Base-by-base conservation (phyloP, 805 yeast genomes). In the Wickerhamiella galacta region DNA sequence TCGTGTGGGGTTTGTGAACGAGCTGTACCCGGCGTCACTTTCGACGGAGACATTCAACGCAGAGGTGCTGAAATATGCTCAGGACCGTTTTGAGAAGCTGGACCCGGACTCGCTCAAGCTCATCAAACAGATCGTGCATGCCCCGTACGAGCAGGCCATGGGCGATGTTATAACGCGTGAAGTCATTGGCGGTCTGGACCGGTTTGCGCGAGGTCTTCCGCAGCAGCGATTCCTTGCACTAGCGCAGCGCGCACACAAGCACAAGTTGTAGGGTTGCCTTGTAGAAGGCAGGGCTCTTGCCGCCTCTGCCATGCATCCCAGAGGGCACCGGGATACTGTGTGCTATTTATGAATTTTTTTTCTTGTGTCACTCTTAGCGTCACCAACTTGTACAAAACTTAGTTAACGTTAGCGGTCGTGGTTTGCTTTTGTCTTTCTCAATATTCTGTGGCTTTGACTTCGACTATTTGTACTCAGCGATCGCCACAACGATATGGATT, bases 141-240 rank as follows among this genome's bases (percentile, higher is more conserved):
- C 34, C 16, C 42, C 55, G 19, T 52, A 52, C 35, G 48, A 49
- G 25, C 30, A 44, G 8, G 50, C 50, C 21, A 53, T 69, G 26
- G 56, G 67, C 43, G 50, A 64, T 25, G 68, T 74, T 22, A 72
- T 70, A 42, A 60, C 78, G 5, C 62, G 63, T 39, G 95, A 82
- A 55, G 72, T 72, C 16, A 62, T 72, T 47, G 60, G 63, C 34
- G 93, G 93, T 1, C 62, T 79, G 37, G 61, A 63, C 33, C 68
- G 68, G 46, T 82, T 90, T 78, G 57, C 75, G 25, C 58, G 64
- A 32, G 85, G 87, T 25, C 62, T 66, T 37, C 93, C 94, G 0
- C 90, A 78, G 52, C 42, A 53, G 35, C 68, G 82, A 31, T 81
- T 80, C 50, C 53, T 54, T 23, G 62, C 63, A 44, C 52, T 80